These are phyloP conservation scores for Helotiales sp. DNA, from an alignment of 2,329 filamentous ascomycete species.

Conservation along the genomic window DNA sequence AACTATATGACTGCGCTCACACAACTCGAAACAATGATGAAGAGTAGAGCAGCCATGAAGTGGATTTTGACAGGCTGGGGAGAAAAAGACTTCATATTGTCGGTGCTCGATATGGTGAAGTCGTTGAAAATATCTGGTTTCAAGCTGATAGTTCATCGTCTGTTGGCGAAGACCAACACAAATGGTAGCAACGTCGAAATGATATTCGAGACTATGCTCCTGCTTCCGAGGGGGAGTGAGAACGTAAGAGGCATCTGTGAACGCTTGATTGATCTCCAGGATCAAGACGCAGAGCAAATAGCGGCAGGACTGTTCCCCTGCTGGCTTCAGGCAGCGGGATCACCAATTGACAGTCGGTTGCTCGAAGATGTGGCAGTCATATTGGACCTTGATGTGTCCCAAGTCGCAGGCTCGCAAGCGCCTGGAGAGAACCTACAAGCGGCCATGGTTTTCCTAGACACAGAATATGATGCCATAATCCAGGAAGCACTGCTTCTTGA, in stretches of 20 bases:
- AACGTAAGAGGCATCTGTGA: neutral
- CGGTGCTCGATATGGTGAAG: neutral
- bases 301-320: neutral
- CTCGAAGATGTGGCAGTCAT: neutral
- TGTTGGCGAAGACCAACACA: neutral
- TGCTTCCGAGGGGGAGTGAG: neutral
- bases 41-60: neutral
- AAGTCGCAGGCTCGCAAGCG: no score
- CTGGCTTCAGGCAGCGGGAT: neutral
- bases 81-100: neutral
- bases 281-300: neutral
- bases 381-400: no score
- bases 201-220: neutral
- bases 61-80: neutral
- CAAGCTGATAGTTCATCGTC: neutral
- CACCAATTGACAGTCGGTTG: neutral
- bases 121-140: neutral
- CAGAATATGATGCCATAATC: conserved; percentile 18
- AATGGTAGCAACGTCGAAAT: neutral
- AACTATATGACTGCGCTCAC: neutral
- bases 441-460: conserved; percentile 10
- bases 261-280: neutral
- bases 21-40: neutral
- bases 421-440: neutral
- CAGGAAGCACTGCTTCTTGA: conserved; percentile 20